Conservation (phyloP, 164 flowering plant genomes). For the Kingdonia uniflora region DNA sequence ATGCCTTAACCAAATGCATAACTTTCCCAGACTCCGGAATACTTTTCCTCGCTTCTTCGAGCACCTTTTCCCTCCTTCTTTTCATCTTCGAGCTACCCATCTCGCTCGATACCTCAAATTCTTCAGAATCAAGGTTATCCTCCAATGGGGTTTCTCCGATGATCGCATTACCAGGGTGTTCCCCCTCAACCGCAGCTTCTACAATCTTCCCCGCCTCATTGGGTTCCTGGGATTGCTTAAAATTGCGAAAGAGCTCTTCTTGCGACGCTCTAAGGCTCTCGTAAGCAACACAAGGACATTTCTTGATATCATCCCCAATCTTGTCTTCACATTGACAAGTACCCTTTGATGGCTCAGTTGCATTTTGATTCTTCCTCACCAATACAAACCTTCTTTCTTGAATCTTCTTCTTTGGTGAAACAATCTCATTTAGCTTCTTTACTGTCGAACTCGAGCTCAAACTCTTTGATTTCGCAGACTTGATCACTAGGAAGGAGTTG, state of each 20-base stretch:
- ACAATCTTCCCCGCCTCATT: conserved; percentile 7
- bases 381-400: conserved; percentile 67
- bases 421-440: conserved; percentile 19
- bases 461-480: conserved; percentile 31
- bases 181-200: too few relatives aligned
- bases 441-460: conserved; percentile 39
- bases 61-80: conserved; percentile 45
- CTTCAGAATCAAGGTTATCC: conserved; percentile 7
- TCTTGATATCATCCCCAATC: conserved; percentile 18
- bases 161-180: too few relatives aligned
- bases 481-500: conserved; percentile 23
- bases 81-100: conserved; percentile 31
- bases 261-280: conserved; percentile 74
- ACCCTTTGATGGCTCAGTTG: background rate
- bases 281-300: conserved; percentile 73
- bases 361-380: conserved; percentile 53
- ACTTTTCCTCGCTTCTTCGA: conserved; percentile 57
- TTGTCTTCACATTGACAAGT: conserved; percentile 47
- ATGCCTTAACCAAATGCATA: conserved; percentile 71
- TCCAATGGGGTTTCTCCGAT: background rate
- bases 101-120: conserved; percentile 10
- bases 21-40: conserved; percentile 68
- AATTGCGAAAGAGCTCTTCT: conserved; percentile 58
- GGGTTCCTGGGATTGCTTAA: background rate
- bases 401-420: conserved; percentile 45